Conservation (phyloP, 148 eudicot species). For the Chenopodium suecicum region DNA sequence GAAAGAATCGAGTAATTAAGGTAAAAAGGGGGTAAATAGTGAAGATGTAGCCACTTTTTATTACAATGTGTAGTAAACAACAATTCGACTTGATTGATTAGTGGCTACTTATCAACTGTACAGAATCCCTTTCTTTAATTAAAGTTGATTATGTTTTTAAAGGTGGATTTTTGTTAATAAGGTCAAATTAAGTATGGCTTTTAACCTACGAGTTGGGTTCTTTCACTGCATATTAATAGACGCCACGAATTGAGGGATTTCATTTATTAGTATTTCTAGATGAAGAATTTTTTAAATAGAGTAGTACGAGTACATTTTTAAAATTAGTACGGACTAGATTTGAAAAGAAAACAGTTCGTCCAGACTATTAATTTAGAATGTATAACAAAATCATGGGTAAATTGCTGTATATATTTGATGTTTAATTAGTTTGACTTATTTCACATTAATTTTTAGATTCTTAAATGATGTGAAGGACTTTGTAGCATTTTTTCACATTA, state of each 20-base stretch:
- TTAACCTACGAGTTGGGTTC: not conserved
- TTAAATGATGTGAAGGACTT: too few species aligned
- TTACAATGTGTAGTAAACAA: slow-evolving; percentile 15
- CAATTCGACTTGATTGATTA: slow-evolving; percentile 15
- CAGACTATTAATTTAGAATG: too few species aligned
- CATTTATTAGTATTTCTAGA: too few species aligned
- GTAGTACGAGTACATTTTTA: too few species aligned
- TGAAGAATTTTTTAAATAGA: too few species aligned
- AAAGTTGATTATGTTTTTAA: slow-evolving; percentile 18
- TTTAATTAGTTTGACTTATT: too few species aligned
- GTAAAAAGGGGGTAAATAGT: slow-evolving; percentile 16
- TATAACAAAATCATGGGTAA: too few species aligned
- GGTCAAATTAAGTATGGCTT: not conserved
- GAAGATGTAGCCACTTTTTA: not conserved
- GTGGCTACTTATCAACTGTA: slow-evolving; percentile 17
- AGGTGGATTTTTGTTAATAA: slow-evolving; percentile 3
- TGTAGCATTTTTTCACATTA: too few species aligned
- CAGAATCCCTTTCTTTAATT: slow-evolving; percentile 11
- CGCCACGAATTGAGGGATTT: not conserved
- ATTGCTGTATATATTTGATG: too few species aligned
- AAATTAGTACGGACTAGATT: too few species aligned
- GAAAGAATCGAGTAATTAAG: slow-evolving; percentile 8
- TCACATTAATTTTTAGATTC: too few species aligned
- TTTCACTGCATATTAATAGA: not conserved
- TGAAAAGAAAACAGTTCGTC: too few species aligned